Percentiles rank a stretch among this genome's conserved stretches.
phyloP scores from a whole-genome alignment of 805 yeast genomes.

The Metschnikowia kunwiensis region DNA sequence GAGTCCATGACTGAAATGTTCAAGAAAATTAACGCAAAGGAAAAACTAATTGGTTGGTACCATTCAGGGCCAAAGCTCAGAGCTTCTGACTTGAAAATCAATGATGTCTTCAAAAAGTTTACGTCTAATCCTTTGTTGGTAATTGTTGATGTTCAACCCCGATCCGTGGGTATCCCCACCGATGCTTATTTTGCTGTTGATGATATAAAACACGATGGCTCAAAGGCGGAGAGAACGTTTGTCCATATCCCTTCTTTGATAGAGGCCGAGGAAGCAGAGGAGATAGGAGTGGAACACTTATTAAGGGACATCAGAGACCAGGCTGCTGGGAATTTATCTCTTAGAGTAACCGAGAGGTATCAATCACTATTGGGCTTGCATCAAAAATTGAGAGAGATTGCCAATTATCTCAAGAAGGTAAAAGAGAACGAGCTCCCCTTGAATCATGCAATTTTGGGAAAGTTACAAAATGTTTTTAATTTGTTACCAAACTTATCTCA shows the following conservation, averaged over 20 bases:
- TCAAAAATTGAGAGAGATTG: conserved; percentile 73
- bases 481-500: conserved; percentile 73
- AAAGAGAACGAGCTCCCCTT: conserved; percentile 71
- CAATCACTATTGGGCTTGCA: conserved; percentile 84
- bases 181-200: conserved; percentile 93
- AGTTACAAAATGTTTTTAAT: conserved; percentile 92
- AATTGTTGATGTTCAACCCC: conserved; percentile 87
- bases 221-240: conserved; percentile 88
- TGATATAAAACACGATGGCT: conserved; percentile 94
- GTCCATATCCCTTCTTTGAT: conserved; percentile 88
- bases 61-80: conserved; percentile 94
- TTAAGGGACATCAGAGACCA: conserved; percentile 93
- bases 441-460: conserved; percentile 86
- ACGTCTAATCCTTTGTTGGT: conserved; percentile 77
- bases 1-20: conserved; percentile 98
- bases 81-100: conserved; percentile 85
- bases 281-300: conserved; percentile 96
- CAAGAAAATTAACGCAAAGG: conserved; percentile 95
- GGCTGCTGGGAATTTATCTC: conserved; percentile 89
- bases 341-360: conserved; percentile 83
- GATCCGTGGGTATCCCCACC: conserved; percentile 87
- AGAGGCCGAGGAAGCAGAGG: conserved; percentile 99
- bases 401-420: conserved; percentile 72
- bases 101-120: conserved; percentile 81
- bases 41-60: conserved; percentile 97